Evolutionary conservation across 1,284 basidiomycete genomes (phyloP).

Genomic region (Puccinia brachypodii): DNA sequence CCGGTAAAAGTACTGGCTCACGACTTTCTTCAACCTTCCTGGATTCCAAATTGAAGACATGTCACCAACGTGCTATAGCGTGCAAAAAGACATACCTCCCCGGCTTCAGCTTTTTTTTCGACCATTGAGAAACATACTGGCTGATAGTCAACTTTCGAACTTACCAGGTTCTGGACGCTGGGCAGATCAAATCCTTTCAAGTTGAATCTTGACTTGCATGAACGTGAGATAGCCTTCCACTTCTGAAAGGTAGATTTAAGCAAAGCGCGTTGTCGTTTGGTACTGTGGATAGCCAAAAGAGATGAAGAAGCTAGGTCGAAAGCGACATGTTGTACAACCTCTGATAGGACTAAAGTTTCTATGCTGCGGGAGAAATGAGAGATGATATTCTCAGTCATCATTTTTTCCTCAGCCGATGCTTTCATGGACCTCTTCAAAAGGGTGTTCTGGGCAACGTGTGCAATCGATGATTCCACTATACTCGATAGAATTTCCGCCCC

Average conservation of each 20-base stretch:
- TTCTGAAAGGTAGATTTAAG: slow-evolving; percentile 26
- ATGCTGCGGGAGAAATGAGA: slow-evolving; percentile 10
- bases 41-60: slow-evolving; percentile 34
- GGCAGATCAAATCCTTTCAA: neutral
- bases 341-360: slow-evolving; percentile 20
- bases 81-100: neutral
- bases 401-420: slow-evolving; percentile 12
- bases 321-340: neutral
- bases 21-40: slow-evolving; percentile 29
- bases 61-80: neutral
- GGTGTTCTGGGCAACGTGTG: slow-evolving; percentile 33
- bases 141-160: neutral
- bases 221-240: slow-evolving; percentile 33
- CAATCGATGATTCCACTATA: slow-evolving; percentile 24
- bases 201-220: slow-evolving; percentile 8
- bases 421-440: slow-evolving; percentile 15
- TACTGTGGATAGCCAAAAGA: slow-evolving; percentile 6
- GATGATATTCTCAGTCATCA: slow-evolving; percentile 6
- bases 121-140: neutral
- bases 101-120: neutral
- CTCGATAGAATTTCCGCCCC: slow-evolving; percentile 15
- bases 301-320: slow-evolving; percentile 23
- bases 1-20: slow-evolving; percentile 19
- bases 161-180: neutral
- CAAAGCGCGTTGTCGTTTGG: slow-evolving; percentile 10